These are phyloP conservation scores for Elaphomyces granulatus DNA, from an alignment of 495 filamentous ascomycete genomes.

Conservation along the genomic window DNA sequence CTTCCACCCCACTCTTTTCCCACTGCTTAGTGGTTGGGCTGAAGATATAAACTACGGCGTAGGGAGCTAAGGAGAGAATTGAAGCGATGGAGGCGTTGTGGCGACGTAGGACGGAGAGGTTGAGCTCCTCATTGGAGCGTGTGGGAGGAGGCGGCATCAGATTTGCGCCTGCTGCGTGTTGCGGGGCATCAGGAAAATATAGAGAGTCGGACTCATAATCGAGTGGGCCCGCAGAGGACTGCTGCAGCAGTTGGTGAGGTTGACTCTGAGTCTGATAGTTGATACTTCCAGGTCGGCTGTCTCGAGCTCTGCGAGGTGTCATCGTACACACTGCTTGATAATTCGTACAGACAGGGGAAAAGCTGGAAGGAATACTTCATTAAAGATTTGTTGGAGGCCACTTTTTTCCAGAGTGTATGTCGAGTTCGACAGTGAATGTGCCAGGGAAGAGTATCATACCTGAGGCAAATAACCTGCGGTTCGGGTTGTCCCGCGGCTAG, in stretches of 20 bases:
- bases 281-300: constrained; percentile 8
- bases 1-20: constrained; percentile 68
- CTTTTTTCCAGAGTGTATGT: no score
- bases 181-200: constrained; percentile 25
- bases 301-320: constrained; percentile 23
- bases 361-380: no score
- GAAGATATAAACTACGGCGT: constrained; percentile 69
- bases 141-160: constrained; percentile 25
- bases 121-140: constrained; percentile 66
- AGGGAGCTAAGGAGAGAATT: constrained; percentile 63
- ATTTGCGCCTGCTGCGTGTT: constrained; percentile 11
- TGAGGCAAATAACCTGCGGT: no score
- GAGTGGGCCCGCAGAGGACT: constrained; percentile 26
- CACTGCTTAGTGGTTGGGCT: constrained; percentile 43
- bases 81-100: constrained; percentile 52
- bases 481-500: no score
- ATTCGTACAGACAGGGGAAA: no score
- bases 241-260: constrained; percentile 15
- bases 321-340: no score
- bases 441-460: no score
- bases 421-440: no score
- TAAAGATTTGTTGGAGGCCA: no score
- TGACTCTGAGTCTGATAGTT: constrained; percentile 19
- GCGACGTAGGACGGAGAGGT: constrained; percentile 61
- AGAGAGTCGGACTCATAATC: constrained; percentile 53